These are phyloP conservation scores for Hemileia vastatrix DNA, from an alignment of 1,284 basidiomycete genomes.

Conservation along the genomic window DNA sequence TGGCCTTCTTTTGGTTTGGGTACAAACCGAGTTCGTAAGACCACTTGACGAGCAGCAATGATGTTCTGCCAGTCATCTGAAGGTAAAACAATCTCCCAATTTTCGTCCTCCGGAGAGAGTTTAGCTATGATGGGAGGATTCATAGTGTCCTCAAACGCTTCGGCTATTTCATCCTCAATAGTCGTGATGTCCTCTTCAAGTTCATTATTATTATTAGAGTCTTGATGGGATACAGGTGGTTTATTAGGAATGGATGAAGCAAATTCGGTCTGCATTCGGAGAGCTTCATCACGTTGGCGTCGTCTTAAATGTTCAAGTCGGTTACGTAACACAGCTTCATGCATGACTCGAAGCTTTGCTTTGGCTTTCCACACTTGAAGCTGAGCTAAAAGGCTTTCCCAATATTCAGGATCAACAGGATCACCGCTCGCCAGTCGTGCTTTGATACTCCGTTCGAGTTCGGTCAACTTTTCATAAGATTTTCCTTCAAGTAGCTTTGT, in stretches of 20 bases:
- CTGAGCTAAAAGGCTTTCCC: constrained; percentile 84
- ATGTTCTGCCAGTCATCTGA: constrained; percentile 21
- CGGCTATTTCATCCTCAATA: constrained; percentile 14
- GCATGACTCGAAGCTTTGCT: constrained; percentile 78
- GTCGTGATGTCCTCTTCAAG: constrained; percentile 6
- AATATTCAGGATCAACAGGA: constrained; percentile 94
- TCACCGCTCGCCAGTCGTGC: constrained; percentile 80
- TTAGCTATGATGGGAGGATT: constrained; percentile 12
- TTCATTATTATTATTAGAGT: constrained; percentile 48
- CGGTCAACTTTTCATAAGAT: constrained; percentile 68
- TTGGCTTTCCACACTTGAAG: constrained; percentile 98
- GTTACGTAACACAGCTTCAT: constrained; percentile 92
- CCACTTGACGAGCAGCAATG: constrained; percentile 34
- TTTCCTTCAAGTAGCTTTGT: constrained; percentile 64
- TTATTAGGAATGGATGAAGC: constrained; percentile 61
- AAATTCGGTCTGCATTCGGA: constrained; percentile 82
- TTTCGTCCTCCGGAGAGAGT: constrained; percentile 21
- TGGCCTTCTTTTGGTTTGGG: constrained; percentile 51
- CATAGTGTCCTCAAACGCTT: constrained; percentile 21
- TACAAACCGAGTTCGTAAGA: constrained; percentile 73
- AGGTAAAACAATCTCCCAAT: constrained; percentile 12
- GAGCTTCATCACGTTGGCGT: constrained; percentile 84
- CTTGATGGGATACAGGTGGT: constrained; percentile 47
- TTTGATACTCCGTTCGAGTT: constrained; percentile 75
- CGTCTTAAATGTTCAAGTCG: constrained; percentile 89